These are phyloP conservation scores for Trichophyton benhamiae DNA, from an alignment of 2,329 filamentous ascomycete species.

Conservation along the genomic window DNA sequence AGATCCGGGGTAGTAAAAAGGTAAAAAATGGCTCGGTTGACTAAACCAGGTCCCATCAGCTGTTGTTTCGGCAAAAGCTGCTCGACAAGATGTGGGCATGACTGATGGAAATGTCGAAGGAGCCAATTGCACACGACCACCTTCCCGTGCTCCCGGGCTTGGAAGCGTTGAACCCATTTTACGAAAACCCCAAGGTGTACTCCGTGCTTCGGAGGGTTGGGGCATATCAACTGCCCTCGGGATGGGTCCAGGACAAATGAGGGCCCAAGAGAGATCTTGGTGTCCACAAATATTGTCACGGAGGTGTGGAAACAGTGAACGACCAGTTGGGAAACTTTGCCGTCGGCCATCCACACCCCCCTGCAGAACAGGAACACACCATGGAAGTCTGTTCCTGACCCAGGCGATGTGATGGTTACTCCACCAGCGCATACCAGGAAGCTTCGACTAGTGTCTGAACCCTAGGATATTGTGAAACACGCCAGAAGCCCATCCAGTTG, in stretches of 20 bases:
- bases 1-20: neutral
- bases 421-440: neutral
- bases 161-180: neutral
- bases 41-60: no score
- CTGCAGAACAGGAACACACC: neutral
- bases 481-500: neutral
- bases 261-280: neutral
- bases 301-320: neutral
- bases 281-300: neutral
- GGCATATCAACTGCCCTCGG: neutral
- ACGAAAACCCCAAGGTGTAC: neutral
- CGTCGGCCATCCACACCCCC: neutral
- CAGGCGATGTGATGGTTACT: neutral
- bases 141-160: neutral
- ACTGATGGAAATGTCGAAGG: no score
- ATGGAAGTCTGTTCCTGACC: constrained; percentile 5
- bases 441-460: constrained; percentile 1
- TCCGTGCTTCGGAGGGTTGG: neutral
- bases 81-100: neutral
- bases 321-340: neutral
- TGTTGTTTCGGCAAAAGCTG: neutral
- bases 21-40: neutral
- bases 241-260: neutral
- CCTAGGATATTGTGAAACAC: constrained; percentile 3
- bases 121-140: neutral